Percentiles rank a stretch among this genome's conserved stretches.
Evolutionary conservation across 768 basidiomycete genomes (phyloP).

Genomic region (Cystobasidium onofrii): DNA sequence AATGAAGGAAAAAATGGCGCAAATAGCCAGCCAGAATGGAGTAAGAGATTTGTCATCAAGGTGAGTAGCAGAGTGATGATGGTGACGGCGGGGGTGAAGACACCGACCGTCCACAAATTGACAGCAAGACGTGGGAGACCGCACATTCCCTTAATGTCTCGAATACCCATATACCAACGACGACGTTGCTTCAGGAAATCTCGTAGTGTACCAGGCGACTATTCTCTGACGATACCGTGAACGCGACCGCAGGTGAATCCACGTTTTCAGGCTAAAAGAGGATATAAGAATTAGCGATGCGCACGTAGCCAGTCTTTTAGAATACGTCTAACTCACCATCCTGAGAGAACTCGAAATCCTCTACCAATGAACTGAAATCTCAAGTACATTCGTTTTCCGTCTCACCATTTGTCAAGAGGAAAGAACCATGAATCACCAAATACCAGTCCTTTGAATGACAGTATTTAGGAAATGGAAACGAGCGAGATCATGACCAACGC

Average conservation of each 20-base stretch:
- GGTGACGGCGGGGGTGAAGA: slow-evolving; percentile 43
- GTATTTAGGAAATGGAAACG: slow-evolving; percentile 45
- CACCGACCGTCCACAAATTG: slow-evolving; percentile 43
- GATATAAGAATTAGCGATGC: no score
- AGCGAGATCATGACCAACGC: slow-evolving; percentile 44
- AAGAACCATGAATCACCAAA: slow-evolving; percentile 45
- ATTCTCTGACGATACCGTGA: slow-evolving; percentile 44
- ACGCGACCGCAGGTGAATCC: slow-evolving; percentile 44
- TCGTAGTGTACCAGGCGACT: slow-evolving; percentile 43
- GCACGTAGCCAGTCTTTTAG: no score
- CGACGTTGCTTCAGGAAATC: slow-evolving; percentile 46
- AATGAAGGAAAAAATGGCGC: slow-evolving; percentile 44
- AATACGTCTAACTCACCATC: no score
- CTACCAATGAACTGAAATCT: slow-evolving; percentile 44
- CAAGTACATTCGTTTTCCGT: slow-evolving; percentile 45
- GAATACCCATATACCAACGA: slow-evolving; percentile 44
- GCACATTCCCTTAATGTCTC: slow-evolving; percentile 42
- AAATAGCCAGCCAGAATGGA: slow-evolving; percentile 43
- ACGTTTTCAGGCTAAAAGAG: slow-evolving; percentile 43
- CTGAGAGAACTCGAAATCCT: slow-evolving; percentile 46
- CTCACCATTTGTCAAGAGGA: slow-evolving; percentile 44
- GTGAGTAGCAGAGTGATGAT: slow-evolving; percentile 44
- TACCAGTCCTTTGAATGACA: slow-evolving; percentile 41
- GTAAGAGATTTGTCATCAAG: slow-evolving; percentile 43
- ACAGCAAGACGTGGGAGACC: slow-evolving; percentile 44